A percentile compares a stretch with the other conserved stretches of the same genome.
These are phyloP conservation scores for Ploettnerulaceae sp. DNA, from an alignment of 2,329 filamentous ascomycete species.

Conservation along the genomic window DNA sequence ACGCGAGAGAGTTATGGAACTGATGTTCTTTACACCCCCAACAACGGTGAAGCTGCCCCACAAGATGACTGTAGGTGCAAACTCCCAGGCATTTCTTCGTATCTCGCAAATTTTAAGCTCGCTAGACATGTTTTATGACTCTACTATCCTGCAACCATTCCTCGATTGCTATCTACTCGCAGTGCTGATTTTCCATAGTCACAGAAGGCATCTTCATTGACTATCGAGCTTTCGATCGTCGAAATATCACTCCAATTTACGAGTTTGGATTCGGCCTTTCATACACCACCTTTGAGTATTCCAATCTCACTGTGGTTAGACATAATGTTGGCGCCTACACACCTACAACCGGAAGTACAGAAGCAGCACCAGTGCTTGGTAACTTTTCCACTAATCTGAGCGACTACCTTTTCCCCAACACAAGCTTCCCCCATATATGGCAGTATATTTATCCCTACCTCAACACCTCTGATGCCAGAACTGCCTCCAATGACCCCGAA, in stretches of 20 bases:
- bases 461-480: conserved; percentile 43
- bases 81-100: too few relatives aligned
- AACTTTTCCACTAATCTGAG: conserved; percentile 56
- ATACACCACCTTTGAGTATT: conserved; percentile 75
- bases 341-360: conserved; percentile 57
- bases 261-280: conserved; percentile 79
- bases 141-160: too few relatives aligned
- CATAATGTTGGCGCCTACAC: conserved; percentile 26
- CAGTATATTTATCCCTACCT: conserved; percentile 54
- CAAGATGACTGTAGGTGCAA: conserved; percentile 74
- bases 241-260: conserved; percentile 62
- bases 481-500: conserved; percentile 43
- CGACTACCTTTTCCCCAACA: conserved; percentile 66
- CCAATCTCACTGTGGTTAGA: conserved; percentile 49
- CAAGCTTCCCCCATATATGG: conserved; percentile 41
- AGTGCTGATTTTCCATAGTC: too few relatives aligned
- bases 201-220: conserved; percentile 78
- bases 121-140: too few relatives aligned
- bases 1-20: conserved; percentile 46
- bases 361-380: conserved; percentile 57
- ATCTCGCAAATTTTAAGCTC: too few relatives aligned
- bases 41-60: conserved; percentile 60
- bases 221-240: conserved; percentile 67
- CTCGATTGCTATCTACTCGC: too few relatives aligned
- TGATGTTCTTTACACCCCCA: conserved; percentile 47